Conservation (phyloP, 192 early-diverging fungal genomes). For the Mortierella alpina region DNA sequence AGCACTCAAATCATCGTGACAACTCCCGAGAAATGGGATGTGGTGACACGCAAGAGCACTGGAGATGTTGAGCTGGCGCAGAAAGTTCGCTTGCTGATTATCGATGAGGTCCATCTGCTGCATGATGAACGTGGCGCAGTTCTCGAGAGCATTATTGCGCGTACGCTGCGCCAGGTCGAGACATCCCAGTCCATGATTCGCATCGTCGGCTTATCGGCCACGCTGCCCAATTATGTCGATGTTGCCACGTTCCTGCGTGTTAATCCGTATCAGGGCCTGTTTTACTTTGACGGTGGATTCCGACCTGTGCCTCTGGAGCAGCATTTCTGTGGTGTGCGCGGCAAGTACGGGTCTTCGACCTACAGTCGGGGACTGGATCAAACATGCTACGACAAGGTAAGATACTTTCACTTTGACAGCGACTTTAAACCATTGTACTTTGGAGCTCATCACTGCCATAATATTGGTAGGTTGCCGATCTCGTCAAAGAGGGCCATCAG, state of each 20-base stretch:
- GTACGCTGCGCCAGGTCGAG: conserved; percentile 92
- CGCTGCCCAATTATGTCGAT: conserved; percentile 97
- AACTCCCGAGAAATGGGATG: conserved; percentile 99
- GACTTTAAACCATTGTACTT: neutral
- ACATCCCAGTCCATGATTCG: conserved; percentile 94
- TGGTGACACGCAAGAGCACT: conserved; percentile 94
- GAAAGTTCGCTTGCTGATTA: conserved; percentile 93
- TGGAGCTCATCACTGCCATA: neutral
- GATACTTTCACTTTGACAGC: neutral
- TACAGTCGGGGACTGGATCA: conserved; percentile 79
- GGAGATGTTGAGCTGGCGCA: conserved; percentile 94
- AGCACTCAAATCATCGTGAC: conserved; percentile 98
- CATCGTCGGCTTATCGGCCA: conserved; percentile 96
- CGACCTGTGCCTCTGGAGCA: conserved; percentile 97
- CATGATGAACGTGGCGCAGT: conserved; percentile 98
- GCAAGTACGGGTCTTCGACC: conserved; percentile 77
- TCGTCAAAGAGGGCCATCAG: conserved; percentile 89
- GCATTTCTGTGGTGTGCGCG: conserved; percentile 94
- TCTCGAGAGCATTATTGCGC: conserved; percentile 94
- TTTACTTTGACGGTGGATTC: conserved; percentile 96
- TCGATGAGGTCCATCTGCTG: conserved; percentile 97
- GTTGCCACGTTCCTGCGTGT: conserved; percentile 94
- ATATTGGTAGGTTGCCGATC: conserved; percentile 59
- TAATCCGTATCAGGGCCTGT: conserved; percentile 92
- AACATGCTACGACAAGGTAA: conserved; percentile 86